Percentiles rank a stretch among this genome's conserved stretches.
phyloP scores from a whole-genome alignment of 164 flowering plant genomes.

The Nymphaea colorata region DNA sequence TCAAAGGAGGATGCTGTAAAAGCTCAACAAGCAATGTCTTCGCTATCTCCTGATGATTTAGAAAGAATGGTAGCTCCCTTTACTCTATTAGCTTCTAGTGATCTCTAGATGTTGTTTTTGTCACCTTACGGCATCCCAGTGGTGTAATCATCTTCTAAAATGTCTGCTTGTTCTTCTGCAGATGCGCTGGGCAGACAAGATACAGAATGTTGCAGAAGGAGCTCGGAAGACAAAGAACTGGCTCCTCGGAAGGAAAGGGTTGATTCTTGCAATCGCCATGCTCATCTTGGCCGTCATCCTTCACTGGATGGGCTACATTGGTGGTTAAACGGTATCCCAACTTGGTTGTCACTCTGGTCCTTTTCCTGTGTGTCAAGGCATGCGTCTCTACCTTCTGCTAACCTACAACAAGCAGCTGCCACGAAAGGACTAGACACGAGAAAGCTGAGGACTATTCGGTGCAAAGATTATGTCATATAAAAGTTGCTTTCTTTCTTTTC shows the following conservation, averaged over 20 bases:
- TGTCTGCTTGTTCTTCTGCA: conserved; percentile 12
- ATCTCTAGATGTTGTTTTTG: too few relatives aligned
- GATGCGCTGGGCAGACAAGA: conserved; percentile 91
- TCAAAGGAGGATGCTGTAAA: conserved; percentile 82
- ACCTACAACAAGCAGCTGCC: not conserved
- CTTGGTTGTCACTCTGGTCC: too few relatives aligned
- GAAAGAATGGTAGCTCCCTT: conserved; percentile 63
- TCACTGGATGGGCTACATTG: conserved; percentile 68
- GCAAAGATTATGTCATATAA: not conserved
- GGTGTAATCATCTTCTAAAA: too few relatives aligned
- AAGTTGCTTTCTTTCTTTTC: too few relatives aligned
- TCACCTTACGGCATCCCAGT: too few relatives aligned
- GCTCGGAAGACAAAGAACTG: conserved; percentile 78
- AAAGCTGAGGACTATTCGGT: not conserved
- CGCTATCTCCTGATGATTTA: conserved; percentile 75
- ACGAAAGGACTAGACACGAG: not conserved
- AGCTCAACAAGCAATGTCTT: conserved; percentile 94
- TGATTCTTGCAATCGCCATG: conserved; percentile 75
- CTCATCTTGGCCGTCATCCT: conserved; percentile 74
- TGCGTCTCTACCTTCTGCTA: not conserved
- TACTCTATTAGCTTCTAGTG: too few relatives aligned
- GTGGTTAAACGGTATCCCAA: conserved; percentile 18
- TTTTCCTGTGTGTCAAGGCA: too few relatives aligned
- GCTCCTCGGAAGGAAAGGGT: conserved; percentile 70
- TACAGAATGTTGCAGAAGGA: conserved; percentile 54